These are phyloP conservation scores for Aphanomyces euteiches DNA, from an alignment of 352 stramenopile genomes.

Conservation along the genomic window DNA sequence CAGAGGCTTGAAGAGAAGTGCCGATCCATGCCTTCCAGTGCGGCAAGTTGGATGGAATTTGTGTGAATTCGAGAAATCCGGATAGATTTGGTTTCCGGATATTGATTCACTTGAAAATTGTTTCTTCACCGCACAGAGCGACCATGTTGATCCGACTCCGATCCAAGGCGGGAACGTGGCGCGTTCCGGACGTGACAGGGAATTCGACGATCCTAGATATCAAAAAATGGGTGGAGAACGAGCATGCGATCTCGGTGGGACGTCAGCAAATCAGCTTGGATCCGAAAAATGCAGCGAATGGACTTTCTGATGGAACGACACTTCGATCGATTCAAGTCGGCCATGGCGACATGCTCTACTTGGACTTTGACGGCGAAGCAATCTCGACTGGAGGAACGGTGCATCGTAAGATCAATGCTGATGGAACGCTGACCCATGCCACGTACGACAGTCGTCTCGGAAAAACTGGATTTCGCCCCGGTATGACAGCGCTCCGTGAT, in stretches of 20 bases:
- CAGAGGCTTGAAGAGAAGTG: no score
- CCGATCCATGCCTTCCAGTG: no score
- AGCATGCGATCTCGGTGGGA: conserved; percentile 57
- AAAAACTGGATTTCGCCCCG: conserved; percentile 91
- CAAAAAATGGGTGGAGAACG: conserved; percentile 66
- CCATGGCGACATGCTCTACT: conserved; percentile 78
- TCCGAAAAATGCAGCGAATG: conserved; percentile 38
- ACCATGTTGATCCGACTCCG: conserved; percentile 78
- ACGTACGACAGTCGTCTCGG: conserved; percentile 66
- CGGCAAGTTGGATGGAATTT: no score
- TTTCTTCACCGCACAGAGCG: conserved; percentile 1
- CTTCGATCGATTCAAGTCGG: conserved; percentile 53
- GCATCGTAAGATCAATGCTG: conserved; percentile 70
- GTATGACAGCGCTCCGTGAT: conserved; percentile 92
- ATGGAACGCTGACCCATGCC: conserved; percentile 74
- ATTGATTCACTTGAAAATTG: neutral
- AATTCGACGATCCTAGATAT: conserved; percentile 65
- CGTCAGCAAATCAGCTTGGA: conserved; percentile 61
- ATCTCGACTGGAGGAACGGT: conserved; percentile 42
- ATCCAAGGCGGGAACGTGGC: conserved; percentile 87
- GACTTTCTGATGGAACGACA: conserved; percentile 47
- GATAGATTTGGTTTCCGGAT: neutral
- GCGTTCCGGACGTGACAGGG: conserved; percentile 57
- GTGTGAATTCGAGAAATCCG: neutral
- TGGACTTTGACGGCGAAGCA: conserved; percentile 70